Evolutionary conservation across 768 basidiomycete genomes (phyloP).

Genomic region (Inosperma sp.): DNA sequence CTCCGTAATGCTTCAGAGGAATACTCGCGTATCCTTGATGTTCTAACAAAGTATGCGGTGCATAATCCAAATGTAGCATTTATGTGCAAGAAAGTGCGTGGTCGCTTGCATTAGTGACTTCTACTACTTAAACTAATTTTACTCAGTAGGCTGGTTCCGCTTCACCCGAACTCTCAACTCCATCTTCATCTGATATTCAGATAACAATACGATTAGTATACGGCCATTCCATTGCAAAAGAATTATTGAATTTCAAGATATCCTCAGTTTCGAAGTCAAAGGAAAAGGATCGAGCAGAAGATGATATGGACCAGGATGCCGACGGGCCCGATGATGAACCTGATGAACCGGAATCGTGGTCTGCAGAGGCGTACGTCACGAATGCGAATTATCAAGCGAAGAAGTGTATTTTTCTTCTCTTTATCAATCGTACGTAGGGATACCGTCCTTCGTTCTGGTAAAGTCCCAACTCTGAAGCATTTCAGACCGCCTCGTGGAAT

Average conservation of each 20-base stretch:
- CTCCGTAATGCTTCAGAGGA: conserved; percentile 85
- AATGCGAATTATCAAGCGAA: conserved; percentile 88
- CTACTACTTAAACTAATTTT: neutral
- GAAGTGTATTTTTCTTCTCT: conserved; percentile 78
- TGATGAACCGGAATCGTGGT: conserved; percentile 53
- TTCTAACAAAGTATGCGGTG: conserved; percentile 88
- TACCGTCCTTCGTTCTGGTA: neutral
- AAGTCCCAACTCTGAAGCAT: neutral
- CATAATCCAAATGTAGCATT: conserved; percentile 90
- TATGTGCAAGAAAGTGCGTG: conserved; percentile 82
- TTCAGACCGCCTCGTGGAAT: conserved; percentile 89
- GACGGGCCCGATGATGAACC: conserved; percentile 27
- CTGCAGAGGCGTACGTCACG: conserved; percentile 70
- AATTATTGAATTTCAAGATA: conserved; percentile 51
- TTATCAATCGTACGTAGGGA: conserved; percentile 81
- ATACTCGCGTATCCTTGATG: conserved; percentile 85
- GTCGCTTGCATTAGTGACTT: no score
- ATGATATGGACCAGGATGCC: conserved; percentile 29
- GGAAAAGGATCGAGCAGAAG: conserved; percentile 25
- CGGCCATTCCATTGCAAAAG: conserved; percentile 73
- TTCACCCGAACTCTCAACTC: conserved; percentile 78
- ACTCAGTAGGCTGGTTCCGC: conserved; percentile 57
- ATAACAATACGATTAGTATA: conserved; percentile 80
- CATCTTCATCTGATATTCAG: conserved; percentile 56
- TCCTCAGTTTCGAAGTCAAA: conserved; percentile 30